Evolutionary conservation across 805 yeast species (phyloP).

Genomic region (Metschnikowia sp.): DNA sequence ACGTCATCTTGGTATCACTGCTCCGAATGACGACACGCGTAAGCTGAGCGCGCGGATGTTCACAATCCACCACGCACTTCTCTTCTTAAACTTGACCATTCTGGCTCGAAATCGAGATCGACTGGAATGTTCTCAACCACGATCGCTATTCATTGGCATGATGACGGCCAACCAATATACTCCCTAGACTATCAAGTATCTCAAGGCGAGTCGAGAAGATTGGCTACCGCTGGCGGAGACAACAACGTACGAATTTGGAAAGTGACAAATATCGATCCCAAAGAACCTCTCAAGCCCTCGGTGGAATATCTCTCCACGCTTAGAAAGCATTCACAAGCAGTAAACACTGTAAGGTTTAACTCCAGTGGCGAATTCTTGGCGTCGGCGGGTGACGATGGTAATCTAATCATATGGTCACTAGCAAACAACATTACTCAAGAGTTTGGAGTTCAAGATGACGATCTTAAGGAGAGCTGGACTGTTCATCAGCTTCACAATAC

Average conservation of each 20-base stretch:
- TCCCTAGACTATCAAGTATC: conserved; percentile 60
- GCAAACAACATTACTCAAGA: conserved; percentile 54
- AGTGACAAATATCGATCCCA: conserved; percentile 8
- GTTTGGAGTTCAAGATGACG: conserved; percentile 56
- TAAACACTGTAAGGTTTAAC: conserved; percentile 82
- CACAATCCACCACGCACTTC: too few relatives aligned
- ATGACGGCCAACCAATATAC: conserved; percentile 72
- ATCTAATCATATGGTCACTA: conserved; percentile 73
- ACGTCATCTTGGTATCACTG: too few relatives aligned
- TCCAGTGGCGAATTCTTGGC: conserved; percentile 71
- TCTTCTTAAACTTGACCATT: too few relatives aligned
- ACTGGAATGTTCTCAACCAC: conserved; percentile 38
- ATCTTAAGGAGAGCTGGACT: conserved; percentile 70
- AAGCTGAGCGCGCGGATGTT: too few relatives aligned
- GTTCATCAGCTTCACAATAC: conserved; percentile 56
- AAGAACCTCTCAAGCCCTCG: conserved; percentile 17
- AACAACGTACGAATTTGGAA: conserved; percentile 72
- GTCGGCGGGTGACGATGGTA: conserved; percentile 94
- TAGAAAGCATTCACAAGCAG: conserved; percentile 89
- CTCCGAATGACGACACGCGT: too few relatives aligned
- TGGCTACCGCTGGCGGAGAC: conserved; percentile 95
- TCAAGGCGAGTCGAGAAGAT: conserved; percentile 29
- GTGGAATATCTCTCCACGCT: conserved; percentile 80
- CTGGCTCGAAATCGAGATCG: background rate
- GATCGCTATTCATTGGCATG: conserved; percentile 68